Evolutionary conservation across 179 eudicot genomes (phyloP), one percentile per base, ranked within the genome.

Genomic region (Dionaea muscipula): DNA sequence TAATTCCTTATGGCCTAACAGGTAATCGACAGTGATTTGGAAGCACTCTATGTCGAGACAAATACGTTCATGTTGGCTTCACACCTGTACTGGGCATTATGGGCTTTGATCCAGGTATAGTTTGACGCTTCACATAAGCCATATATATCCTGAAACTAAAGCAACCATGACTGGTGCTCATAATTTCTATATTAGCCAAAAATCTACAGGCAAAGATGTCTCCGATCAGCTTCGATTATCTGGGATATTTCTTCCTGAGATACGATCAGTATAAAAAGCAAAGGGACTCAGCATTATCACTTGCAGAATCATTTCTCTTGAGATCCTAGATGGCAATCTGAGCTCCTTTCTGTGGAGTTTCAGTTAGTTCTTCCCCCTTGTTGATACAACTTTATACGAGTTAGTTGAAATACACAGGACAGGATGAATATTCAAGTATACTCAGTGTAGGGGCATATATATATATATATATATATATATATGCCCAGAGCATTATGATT

Each of bases 71-170:
- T 68, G 89, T 70, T 93, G 56, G 88, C 86, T 60, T 93, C 99
- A 66, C 99, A 93, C 72, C 26, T 93, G 65, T 79, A 62, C 63
- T 91, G 98, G 99, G 99, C 93, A 54, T 52, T 88, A 41, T 93
- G 99, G 99, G 93, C 94, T 53, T 57, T 88, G 33, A 88, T 88
- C 65, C 96, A 88, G 94, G 94, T 88, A 78, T 10, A 2, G 21
- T 37, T 63, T 11, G n/a, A 40, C 23, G 27, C 38, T 9, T 39
- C 27, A 20, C 25, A 17, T 18, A 26, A 31, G 19, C 7, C 17
- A 38, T 35, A 27, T 52, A 14, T 21, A 4, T 52, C 26, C 7
- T 2, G 26, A 18, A 24, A 13, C 15, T 14, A 13, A 26, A 44
- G 18, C n/a, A 46, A 6, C 3, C 24, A 23, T 20, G 19, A 6